Conservation (phyloP, 179 eudicot genomes). For the Spergularia azorica region DNA sequence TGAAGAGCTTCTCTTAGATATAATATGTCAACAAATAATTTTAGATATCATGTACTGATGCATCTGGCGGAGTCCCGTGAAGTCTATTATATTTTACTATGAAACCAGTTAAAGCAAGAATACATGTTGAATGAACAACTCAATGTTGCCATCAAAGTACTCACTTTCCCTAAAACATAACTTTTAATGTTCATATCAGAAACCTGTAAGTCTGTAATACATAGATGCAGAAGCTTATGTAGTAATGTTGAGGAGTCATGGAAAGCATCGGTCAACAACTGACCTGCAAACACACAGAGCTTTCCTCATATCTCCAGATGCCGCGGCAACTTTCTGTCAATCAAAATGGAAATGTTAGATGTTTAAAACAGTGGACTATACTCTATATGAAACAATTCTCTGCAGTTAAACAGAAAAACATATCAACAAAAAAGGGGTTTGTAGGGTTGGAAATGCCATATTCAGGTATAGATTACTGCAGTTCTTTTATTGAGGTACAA, state of each 20-base stretch:
- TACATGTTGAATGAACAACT: neutral
- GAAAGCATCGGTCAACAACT: conserved; percentile 5
- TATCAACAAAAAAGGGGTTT: too few species aligned
- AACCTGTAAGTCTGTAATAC: neutral
- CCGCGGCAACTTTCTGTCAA: conserved; percentile 93
- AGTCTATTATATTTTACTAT: neutral
- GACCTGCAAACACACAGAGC: conserved; percentile 92
- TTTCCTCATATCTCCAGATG: conserved; percentile 98
- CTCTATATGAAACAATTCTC: too few species aligned
- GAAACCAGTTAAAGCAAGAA: too few species aligned
- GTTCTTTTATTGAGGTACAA: too few species aligned
- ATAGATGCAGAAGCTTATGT: neutral
- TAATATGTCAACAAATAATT: too few species aligned
- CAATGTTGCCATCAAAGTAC: neutral
- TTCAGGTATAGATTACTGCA: too few species aligned
- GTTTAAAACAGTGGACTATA: neutral
- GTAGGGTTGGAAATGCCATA: too few species aligned
- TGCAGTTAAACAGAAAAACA: too few species aligned
- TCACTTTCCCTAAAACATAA: neutral
- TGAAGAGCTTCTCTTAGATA: too few species aligned
- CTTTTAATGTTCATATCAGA: neutral
- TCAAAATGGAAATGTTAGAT: conserved; percentile 18
- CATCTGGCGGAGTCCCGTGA: neutral
- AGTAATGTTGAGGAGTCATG: neutral
- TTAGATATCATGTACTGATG: neutral